A percentile compares a stretch with the other conserved stretches of the same genome.
These are phyloP conservation scores for Malus domestica DNA, from an alignment of 306 rosid genomes.

Conservation along the genomic window ASM211411v1 NC_041791.1:33609001-33609500, in stretches of 20 bases:
- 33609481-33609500: background rate
- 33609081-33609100: background rate
- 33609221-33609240: background rate
- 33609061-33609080: constrained; percentile 7
- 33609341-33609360: background rate
- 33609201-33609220: background rate
- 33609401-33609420: background rate
- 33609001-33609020: no score
- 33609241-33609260: background rate
- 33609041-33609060: background rate
- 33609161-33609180: background rate
- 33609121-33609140: background rate
- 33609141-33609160: background rate
- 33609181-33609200: background rate
- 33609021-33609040: no score
- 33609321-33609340: background rate
- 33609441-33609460: background rate
- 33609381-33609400: background rate
- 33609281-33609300: background rate
- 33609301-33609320: background rate
- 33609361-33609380: background rate
- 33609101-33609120: background rate
- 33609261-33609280: background rate
- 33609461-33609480: background rate
- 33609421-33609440: background rate